phyloP scores from a whole-genome alignment of 345 rosid genomes.

The Brassica rapa region DNA sequence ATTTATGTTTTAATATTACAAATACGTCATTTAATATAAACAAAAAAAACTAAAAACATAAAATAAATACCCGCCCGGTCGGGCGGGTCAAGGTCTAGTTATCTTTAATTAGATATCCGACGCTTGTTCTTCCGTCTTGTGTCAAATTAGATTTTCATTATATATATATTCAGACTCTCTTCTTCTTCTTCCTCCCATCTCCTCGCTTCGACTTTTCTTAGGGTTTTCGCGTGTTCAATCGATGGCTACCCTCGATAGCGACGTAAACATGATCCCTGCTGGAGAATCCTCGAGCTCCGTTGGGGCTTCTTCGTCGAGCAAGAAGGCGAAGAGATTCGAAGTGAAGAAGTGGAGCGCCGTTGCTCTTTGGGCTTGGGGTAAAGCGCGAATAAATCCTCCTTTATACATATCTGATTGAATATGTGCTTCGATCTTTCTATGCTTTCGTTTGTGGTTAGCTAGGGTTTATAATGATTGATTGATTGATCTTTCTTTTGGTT shows the following conservation, averaged over 20 bases:
- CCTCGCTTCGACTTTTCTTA: background rate
- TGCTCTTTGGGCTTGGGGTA: slow-evolving; percentile 98
- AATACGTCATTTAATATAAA: too few relatives aligned
- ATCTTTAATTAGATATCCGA: background rate
- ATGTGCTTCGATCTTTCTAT: background rate
- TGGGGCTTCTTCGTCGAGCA: slow-evolving; percentile 55
- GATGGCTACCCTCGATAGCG: slow-evolving; percentile 78
- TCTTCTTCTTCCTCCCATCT: background rate
- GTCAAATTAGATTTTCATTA: background rate
- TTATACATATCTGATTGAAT: background rate
- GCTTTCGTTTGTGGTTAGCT: background rate
- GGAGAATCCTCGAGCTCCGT: slow-evolving; percentile 64
- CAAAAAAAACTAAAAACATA: too few relatives aligned
- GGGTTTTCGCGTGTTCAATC: slow-evolving; percentile 35
- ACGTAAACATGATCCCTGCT: slow-evolving; percentile 75
- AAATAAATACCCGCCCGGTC: too few relatives aligned
- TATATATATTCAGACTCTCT: background rate
- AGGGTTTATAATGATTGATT: slow-evolving; percentile 6
- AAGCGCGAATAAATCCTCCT: slow-evolving; percentile 21
- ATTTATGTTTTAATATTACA: too few relatives aligned
- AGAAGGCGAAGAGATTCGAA: slow-evolving; percentile 85
- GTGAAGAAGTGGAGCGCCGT: slow-evolving; percentile 97
- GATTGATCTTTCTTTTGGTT: slow-evolving; percentile 22
- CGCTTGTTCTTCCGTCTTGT: background rate
- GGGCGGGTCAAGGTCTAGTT: too few relatives aligned